Base-by-base conservation (phyloP, 1,284 basidiomycete genomes). In the Trametes sp. region DNA sequence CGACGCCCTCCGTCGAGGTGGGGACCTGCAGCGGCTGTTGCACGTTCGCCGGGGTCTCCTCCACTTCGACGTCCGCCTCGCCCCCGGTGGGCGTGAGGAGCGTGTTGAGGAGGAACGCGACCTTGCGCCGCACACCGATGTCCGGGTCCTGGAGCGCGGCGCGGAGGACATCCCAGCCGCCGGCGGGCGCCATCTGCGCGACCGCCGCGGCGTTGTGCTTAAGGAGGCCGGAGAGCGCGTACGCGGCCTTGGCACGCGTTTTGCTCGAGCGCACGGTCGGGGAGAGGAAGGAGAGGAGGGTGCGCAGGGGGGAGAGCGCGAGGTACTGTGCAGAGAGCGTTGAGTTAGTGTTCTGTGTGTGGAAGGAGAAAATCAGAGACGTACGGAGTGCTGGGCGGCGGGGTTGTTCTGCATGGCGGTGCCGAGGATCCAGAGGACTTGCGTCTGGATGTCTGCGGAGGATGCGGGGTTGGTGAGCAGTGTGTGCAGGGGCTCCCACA, bases 371-470 rank as follows among this genome's bases (percentile, higher is more conserved):
- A 44, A 35, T 36, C 11, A 36, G 7, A 38, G 11, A 84, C 91
- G 71, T 72, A 98, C 94, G 1, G 90, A 87, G 53, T 87, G 84
- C 73, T 98, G 97, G 0, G 95, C 95, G 57, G 91, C 85, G 5
- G 94, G 92, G 71, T 98, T 99, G 76, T 99, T 98, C 76, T 98
- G 96, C 1, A 97, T 78, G 0, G 97, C 96, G 0, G 97, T 98
- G 5, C 97, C 97, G 21, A 94, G 83, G 9, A 98, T 90, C 97
- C 97, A 98, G 13, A 96, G 81, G 0, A 90, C 87, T 61, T 94
- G 89, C 53, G 85, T 80, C 67, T 88, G 89, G 35, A 98, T 85
- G 11, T 81, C 80, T 28, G 87, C 82, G 6, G 89, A 80, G 1
- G 87, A 83, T 0, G 78, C 73, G 6, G 84, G 74, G 4, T 86